Conservation (phyloP, 495 filamentous ascomycete genomes). For the Sporormia fimetaria region DNA sequence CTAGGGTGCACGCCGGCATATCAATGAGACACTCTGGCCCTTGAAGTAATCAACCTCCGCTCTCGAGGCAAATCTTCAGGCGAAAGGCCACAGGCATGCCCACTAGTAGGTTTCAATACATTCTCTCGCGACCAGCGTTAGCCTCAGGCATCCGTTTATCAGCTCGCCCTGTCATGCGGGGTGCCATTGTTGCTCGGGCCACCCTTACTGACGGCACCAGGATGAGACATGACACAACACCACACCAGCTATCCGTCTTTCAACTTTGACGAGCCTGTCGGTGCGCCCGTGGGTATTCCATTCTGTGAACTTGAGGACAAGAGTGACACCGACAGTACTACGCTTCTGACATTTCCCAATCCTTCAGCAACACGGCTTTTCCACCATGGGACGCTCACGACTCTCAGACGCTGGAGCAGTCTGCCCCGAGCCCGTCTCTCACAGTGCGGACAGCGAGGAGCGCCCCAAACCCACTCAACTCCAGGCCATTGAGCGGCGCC, state of each 20-base stretch:
- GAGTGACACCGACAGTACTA: conserved; percentile 17
- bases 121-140: no score
- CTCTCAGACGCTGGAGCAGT: conserved; percentile 3
- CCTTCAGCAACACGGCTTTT: conserved; percentile 6
- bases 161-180: no score
- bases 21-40: no score
- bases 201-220: conserved; percentile 8
- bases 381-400: conserved; percentile 10
- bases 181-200: no score
- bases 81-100: conserved; percentile 21
- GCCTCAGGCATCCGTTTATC: no score
- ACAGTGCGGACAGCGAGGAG: conserved; percentile 5
- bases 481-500: background rate
- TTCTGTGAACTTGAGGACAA: background rate
- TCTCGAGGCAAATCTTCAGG: conserved; percentile 17
- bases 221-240: conserved; percentile 20
- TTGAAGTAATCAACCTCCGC: conserved; percentile 1
- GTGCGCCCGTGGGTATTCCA: no score
- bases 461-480: conserved; percentile 1
- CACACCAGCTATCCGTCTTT: conserved; percentile 2
- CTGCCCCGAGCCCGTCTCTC: conserved; percentile 7
- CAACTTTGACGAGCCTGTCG: conserved; percentile 11
- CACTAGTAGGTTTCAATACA: conserved; percentile 17
- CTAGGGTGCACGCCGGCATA: no score
- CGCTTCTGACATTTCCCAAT: conserved; percentile 2